Conservation (phyloP, 352 stramenopile species). For the Pythium phragmiticola region DNA sequence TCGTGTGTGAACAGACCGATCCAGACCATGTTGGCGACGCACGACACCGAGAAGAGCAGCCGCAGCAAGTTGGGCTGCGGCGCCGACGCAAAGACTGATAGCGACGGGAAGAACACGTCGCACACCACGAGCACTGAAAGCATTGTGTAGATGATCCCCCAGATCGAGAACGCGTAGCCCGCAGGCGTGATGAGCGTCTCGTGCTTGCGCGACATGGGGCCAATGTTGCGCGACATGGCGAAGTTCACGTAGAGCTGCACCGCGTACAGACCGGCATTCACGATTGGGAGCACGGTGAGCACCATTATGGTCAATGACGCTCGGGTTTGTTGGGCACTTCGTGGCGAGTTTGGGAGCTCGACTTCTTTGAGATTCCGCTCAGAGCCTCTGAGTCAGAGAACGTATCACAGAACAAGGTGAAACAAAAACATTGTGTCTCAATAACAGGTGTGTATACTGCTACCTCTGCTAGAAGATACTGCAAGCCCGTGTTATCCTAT, state of each 20-base stretch:
- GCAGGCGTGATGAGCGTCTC: slow-evolving; percentile 79
- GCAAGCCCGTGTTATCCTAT: neutral
- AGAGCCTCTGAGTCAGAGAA: too few species aligned
- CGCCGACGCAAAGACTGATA: slow-evolving; percentile 52
- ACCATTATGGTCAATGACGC: slow-evolving; percentile 6
- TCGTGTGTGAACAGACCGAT: slow-evolving; percentile 71
- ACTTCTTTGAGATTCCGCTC: too few species aligned
- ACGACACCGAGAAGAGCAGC: slow-evolving; percentile 56
- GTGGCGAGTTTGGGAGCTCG: too few species aligned
- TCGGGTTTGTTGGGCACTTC: too few species aligned
- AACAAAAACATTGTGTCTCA: too few species aligned
- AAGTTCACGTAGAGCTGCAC: slow-evolving; percentile 67
- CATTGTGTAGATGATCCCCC: slow-evolving; percentile 75
- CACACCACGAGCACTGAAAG: slow-evolving; percentile 41
- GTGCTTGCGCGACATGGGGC: slow-evolving; percentile 46
- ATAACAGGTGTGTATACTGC: too few species aligned
- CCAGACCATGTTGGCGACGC: slow-evolving; percentile 71
- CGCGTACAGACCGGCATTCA: slow-evolving; percentile 63
- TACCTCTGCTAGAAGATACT: neutral
- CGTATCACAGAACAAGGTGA: too few species aligned
- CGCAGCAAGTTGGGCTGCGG: slow-evolving; percentile 52
- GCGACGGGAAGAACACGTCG: slow-evolving; percentile 37
- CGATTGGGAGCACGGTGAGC: slow-evolving; percentile 40
- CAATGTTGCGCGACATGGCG: slow-evolving; percentile 37
- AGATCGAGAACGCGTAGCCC: slow-evolving; percentile 77